These are phyloP conservation scores for Cladorrhinum sp. DNA, from an alignment of 2,329 filamentous ascomycete species.

Conservation along the genomic window DNA sequence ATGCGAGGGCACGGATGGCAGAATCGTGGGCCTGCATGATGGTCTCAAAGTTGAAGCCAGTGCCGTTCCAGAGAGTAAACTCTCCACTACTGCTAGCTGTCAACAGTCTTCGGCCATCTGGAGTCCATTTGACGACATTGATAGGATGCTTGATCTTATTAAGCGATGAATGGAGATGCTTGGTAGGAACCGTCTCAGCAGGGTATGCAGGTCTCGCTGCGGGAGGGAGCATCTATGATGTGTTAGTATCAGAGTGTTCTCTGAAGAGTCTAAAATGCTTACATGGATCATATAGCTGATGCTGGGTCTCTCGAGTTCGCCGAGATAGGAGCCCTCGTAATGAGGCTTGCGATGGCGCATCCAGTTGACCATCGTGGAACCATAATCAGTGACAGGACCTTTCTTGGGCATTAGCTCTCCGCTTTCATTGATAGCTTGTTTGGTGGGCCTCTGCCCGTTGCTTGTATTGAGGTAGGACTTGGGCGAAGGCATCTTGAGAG, in stretches of 20 bases:
- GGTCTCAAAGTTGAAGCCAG: slow-evolving; percentile 98
- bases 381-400: slow-evolving; percentile 93
- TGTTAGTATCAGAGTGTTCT: slow-evolving; percentile 19
- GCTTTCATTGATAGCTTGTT: neutral
- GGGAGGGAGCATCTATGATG: slow-evolving; percentile 76
- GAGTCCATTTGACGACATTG: slow-evolving; percentile 96
- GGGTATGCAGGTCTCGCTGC: slow-evolving; percentile 69
- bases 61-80: slow-evolving; percentile 98
- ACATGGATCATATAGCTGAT: slow-evolving; percentile 88
- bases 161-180: slow-evolving; percentile 93
- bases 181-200: slow-evolving; percentile 86
- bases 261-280: slow-evolving; percentile 33
- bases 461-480: neutral
- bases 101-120: slow-evolving; percentile 84
- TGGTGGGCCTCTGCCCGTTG: neutral
- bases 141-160: slow-evolving; percentile 98
- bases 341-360: slow-evolving; percentile 77
- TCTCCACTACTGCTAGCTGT: slow-evolving; percentile 96
- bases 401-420: slow-evolving; percentile 6
- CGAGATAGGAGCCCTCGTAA: slow-evolving; percentile 67
- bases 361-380: slow-evolving; percentile 86
- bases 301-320: slow-evolving; percentile 81
- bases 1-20: slow-evolving; percentile 76
- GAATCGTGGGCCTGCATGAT: slow-evolving; percentile 98
- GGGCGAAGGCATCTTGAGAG: neutral